These are phyloP conservation scores for Vickermania spadyakhi DNA, from an alignment of 208 protist species.

Conservation along the genomic window DNA sequence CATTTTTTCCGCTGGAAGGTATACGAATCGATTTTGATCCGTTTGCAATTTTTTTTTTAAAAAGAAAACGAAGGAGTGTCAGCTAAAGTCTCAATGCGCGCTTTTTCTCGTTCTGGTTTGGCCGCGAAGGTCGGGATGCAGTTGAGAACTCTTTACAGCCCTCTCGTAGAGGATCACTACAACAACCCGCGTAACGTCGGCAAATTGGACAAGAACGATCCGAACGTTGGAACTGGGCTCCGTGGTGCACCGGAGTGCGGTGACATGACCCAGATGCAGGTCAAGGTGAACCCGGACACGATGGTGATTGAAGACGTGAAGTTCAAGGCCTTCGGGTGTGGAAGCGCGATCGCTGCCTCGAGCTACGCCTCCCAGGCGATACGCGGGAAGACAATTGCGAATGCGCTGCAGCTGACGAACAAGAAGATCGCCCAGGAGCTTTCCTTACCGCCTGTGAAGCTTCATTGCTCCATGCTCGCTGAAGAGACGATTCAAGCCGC, in stretches of 20 bases:
- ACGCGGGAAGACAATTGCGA: conserved; percentile 96
- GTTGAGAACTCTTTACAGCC: conserved; percentile 85
- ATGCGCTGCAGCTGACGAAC: conserved; percentile 96
- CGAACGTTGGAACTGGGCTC: conserved; percentile 97
- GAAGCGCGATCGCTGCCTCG: conserved; percentile 97
- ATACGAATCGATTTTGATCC: too few species aligned
- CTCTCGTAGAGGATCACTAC: conserved; percentile 98
- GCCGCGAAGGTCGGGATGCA: conserved; percentile 1
- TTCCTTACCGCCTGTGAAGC: conserved; percentile 98
- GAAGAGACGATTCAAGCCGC: conserved; percentile 98
- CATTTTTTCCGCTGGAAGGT: too few species aligned
- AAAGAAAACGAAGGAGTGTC: too few species aligned
- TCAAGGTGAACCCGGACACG: conserved; percentile 91
- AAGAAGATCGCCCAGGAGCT: conserved; percentile 98
- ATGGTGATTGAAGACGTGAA: conserved; percentile 92
- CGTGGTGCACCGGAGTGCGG: conserved; percentile 98
- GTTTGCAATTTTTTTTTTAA: too few species aligned
- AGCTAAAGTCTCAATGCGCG: too few species aligned
- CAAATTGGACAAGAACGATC: conserved; percentile 92
- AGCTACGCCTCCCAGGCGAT: conserved; percentile 97
- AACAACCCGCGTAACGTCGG: conserved; percentile 98
- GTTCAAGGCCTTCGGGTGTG: conserved; percentile 99
- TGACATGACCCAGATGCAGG: conserved; percentile 98
- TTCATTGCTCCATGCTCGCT: conserved; percentile 99
- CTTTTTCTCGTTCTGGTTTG: too few species aligned